Evolutionary conservation across 1,139 yeast species (phyloP), one percentile per base, ranked within the genome.

Genomic region (Lodderomyces pseudojiufengensis): DNA sequence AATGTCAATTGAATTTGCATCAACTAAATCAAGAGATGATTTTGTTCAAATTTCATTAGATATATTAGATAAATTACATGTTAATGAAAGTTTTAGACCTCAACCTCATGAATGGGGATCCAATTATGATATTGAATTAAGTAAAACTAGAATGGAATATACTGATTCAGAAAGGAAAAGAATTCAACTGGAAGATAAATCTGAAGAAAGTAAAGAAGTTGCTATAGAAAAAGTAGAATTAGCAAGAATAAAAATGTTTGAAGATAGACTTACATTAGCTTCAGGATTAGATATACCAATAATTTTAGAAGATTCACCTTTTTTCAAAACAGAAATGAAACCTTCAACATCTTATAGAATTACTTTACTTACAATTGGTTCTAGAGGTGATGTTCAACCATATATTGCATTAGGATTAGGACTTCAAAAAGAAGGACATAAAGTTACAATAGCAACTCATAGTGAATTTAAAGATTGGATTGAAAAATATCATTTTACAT

Each of bases 341-440:
- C 81, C 87, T 0, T 54, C 66, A 0, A 72, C 74, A 18, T 63
- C 78, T 1, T 73, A 73, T 45, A 76, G 72, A 29, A 76, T 90
- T 49, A 82, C 87, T 0, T 63, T 88, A 38, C 61, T 90, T 40
- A 90, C 97, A 0, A 90, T 90, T 52, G 97, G 97, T 0, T 86
- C 96, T 0, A 68, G 97, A 39, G 97, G 97, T 29, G 97, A 90
- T 59, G 97, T 90, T 6, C 97, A 90, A 55, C 97, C 97, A 0
- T 92, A 88, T 54, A 83, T 90, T 45, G 92, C 97, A 0, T 61
- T 90, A n/a, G 94, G 86, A 1, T 78, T 80, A 48, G 95, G 92
- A 0, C 63, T 90, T 32, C 59, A 77, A 31, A 65, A 67, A 22
- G 96, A 90, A 50, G 97, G 97, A 0, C 97, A 90, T 52, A 58